Evolutionary conservation across 768 basidiomycete genomes (phyloP), one percentile per base, ranked within the genome.

Genomic region (Thelephora ganbajun): DNA sequence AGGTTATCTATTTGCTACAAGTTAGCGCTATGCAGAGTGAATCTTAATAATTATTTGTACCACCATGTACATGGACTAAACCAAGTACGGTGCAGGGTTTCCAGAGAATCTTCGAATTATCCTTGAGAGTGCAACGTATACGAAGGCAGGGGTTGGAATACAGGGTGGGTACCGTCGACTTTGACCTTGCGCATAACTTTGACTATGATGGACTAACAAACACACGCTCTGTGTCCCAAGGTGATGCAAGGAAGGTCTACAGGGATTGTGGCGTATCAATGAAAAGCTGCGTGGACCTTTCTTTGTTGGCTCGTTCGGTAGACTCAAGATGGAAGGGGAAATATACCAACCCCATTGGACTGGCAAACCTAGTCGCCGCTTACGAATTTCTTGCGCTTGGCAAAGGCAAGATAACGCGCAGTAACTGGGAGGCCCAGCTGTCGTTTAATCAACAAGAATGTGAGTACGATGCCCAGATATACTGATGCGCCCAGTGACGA

Each of bases 131-230:
- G 60, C 75, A 0, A 57, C 58, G n/a, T 69, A 75, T 46, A 59
- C 71, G 50, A 89, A 89, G 61, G 72, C 74, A 6, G 87, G 87
- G 18, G 82, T 86, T 45, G 78, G 69, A 20, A 86, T 88, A n/a
- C 77, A 77, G 64, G 57, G 86, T 81, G 54, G 47, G 53, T 57
- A 44, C 23, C 26, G 11, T 45, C 33, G 41, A 14, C 43, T 6
- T 18, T 30, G 30, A 39, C 19, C 18, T 12, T 5, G 1, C 14
- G 30, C n/a, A 13, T 26, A 6, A 14, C 44, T 35, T 34, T 48
- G 43, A 39, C 41, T 50, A n/a, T 47, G 26, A 9, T 30, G 26
- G 26, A 30, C 26, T 30, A 30, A 30, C 26, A 4, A 9, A 30
- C 26, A 30, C 9, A 30, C 9, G 26, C 9, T 44, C 22, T 49